Base-by-base conservation (phyloP, 1,284 basidiomycete species). In the Marasmius tenuissimus region DNA sequence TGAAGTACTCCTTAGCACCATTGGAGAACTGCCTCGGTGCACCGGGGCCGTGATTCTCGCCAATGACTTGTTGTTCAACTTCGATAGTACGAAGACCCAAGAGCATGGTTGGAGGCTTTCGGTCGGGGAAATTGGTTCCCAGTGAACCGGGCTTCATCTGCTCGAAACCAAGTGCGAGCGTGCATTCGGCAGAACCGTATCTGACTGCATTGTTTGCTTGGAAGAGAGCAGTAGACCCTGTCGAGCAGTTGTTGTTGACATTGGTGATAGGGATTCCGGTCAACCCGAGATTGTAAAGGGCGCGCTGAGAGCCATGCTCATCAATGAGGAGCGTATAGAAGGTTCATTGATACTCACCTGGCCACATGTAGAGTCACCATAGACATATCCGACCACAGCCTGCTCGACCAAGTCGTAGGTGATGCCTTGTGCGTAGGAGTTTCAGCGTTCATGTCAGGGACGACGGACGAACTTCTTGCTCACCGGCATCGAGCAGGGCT, bases 191-290 rank as follows among this genome's bases (percentile, higher is more conserved):
- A 63, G 88, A 81, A 10, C 89, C 90, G 27, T 82, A 84, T 68
- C 87, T 89, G 51, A 94, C 84, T 22, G 83, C 80, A 42, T 83
- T 85, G 67, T 87, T 88, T 3, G 88, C 89, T 47, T 89, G 82
- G 70, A 84, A 89, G 16, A 93, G 78, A 3, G 92, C 92, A 0
- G 89, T 85, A 56, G 87, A 89, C 2, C 91, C 91, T 0, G 91
- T 92, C 1, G 89, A 88, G 67, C 92, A 92, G 71, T 92, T 93
- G 75, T 94, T 94, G 77, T 92, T 93, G 57, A 94, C 91, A 68
- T 95, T 95, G 58, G 91, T 84, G 68, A 96, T 90, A 1, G 93
- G 93, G 63, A 96, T 94, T 33, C 85, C 83, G 4, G 93, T 95
- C 74, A 95, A 81, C 16, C 93, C 93, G 50, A 96, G 85, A 71